phyloP scores from a whole-genome alignment of 441 rosid genomes.

The Pelargonium cotyledonis region DNA sequence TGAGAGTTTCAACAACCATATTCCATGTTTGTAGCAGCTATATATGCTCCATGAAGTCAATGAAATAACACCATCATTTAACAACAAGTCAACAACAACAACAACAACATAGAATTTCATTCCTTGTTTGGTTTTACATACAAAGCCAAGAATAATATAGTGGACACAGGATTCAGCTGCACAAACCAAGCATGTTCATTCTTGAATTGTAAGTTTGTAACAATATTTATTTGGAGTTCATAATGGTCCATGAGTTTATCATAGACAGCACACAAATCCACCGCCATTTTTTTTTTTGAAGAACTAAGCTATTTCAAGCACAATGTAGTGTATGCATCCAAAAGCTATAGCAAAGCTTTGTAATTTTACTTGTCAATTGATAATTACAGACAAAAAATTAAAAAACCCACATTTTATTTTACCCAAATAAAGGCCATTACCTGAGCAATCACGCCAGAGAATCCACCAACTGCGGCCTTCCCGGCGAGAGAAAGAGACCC shows the following conservation, averaged over 20 bases:
- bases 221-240: background rate
- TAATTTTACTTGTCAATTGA: background rate
- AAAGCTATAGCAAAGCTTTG: background rate
- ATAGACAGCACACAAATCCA: too few relatives aligned
- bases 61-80: background rate
- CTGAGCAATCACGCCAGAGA: constrained; percentile 80
- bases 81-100: background rate
- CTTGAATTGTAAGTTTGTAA: background rate
- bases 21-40: background rate
- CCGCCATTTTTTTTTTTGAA: background rate
- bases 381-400: background rate
- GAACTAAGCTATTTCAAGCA: background rate
- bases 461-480: constrained; percentile 62
- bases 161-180: background rate
- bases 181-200: constrained; percentile 1
- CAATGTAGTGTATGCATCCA: too few relatives aligned
- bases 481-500: constrained; percentile 47
- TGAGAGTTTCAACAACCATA: too few relatives aligned
- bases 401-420: background rate
- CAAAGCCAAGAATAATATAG: background rate
- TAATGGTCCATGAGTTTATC: background rate
- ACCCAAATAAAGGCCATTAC: constrained; percentile 26
- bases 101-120: background rate
- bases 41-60: background rate
- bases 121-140: background rate